Conservation (phyloP, 1,284 basidiomycete species). For the Porogramme epimiltina region DNA sequence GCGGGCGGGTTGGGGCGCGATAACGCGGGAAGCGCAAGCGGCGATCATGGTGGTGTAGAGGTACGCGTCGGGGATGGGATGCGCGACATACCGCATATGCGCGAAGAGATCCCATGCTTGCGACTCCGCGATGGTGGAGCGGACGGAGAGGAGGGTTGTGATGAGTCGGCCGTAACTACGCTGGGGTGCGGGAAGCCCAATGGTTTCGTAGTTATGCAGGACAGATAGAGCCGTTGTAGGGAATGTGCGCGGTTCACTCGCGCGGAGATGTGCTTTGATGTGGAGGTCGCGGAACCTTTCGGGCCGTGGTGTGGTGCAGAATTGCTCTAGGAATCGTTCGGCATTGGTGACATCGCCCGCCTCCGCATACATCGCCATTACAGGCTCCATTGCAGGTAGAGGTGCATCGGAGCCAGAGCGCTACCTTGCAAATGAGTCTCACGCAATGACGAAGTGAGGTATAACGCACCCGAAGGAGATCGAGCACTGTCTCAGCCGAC, state of each 20-base stretch:
- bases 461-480: slow-evolving; percentile 58
- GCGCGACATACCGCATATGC: slow-evolving; percentile 95
- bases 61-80: slow-evolving; percentile 74
- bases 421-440: too few relatives aligned
- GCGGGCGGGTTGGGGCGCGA: slow-evolving; percentile 73
- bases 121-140: slow-evolving; percentile 54
- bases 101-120: slow-evolving; percentile 93
- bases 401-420: slow-evolving; percentile 40
- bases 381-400: slow-evolving; percentile 42
- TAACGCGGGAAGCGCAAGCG: slow-evolving; percentile 62
- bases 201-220: slow-evolving; percentile 67
- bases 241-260: slow-evolving; percentile 41
- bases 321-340: slow-evolving; percentile 47
- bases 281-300: slow-evolving; percentile 68
- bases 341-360: slow-evolving; percentile 46
- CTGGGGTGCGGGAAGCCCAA: slow-evolving; percentile 60
- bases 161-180: slow-evolving; percentile 68
- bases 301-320: slow-evolving; percentile 42
- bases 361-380: slow-evolving; percentile 53
- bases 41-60: slow-evolving; percentile 89
- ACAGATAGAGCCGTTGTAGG: slow-evolving; percentile 58
- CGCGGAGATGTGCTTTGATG: slow-evolving; percentile 58
- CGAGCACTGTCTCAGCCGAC: slow-evolving; percentile 37
- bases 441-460: too few relatives aligned
- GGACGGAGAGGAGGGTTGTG: slow-evolving; percentile 53